Base-by-base conservation (phyloP, 148 eudicot species). In the Agrostemma githago region DNA sequence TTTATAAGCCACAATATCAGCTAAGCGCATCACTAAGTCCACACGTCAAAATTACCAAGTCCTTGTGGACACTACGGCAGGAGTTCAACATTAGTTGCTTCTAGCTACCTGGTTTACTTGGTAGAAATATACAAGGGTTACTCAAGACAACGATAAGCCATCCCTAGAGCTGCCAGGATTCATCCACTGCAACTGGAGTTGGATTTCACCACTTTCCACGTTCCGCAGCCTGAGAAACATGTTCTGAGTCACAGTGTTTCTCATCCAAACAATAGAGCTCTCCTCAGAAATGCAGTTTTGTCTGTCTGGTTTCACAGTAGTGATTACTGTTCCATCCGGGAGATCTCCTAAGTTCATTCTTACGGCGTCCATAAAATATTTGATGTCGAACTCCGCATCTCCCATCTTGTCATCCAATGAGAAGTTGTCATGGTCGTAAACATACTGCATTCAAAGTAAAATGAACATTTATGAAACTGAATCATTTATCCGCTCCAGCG, bases 331-430 rank as follows among this genome's bases (percentile, higher is more conserved):
- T 16, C 77, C 79, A 16, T 77, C 59, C 39, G 85, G 85, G 26
- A 70, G 41, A 17, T 46, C 81, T 41, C 70, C 20, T 1, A 64
- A 46, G 14, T 74, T 74, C 83, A 74, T 73, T 58, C 71, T 80
- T 14, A 75, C 60, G 15, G 81, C 85, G 17, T 79, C 78, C 19
- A 79, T n/a, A 61, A 80, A 77, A 10, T 78, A 58, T 58, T 44
- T 70, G 40, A 83, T 70, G 40, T 83, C 79, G 10, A 83, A 76
- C 56, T 83, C 83, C 0, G 85, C 81, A 6, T 83, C 76, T 46
- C 85, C 85, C 85, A 83, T 83, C 57, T 74, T 83, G 81, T 83
- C 85, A 38, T 83, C 85, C 54, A 68, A 44, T 8, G 79, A 60
- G 72, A 83, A 78, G 16, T 69, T 66, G 60, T 83, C 83, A 11